Evolutionary conservation across 345 rosid species (phyloP).

Genomic region (Psidium friedrichsthalianum): DNA sequence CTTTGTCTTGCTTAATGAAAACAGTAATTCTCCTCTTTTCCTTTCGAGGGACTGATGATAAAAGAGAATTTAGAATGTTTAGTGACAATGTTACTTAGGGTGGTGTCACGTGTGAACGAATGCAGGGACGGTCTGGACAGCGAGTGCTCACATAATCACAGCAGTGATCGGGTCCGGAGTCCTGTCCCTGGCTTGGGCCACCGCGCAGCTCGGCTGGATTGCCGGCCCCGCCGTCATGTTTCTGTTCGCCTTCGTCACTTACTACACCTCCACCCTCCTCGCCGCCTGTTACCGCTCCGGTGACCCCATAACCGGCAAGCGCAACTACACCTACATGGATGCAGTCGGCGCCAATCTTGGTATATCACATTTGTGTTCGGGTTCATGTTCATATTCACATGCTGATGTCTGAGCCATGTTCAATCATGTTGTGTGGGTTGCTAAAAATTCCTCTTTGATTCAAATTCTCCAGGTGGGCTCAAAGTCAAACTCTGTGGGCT

Average conservation of each 20-base stretch:
- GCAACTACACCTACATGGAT: constrained; percentile 57
- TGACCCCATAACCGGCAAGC: constrained; percentile 29
- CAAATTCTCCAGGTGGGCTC: constrained; percentile 35
- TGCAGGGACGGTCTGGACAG: constrained; percentile 31
- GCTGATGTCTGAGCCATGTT: background rate
- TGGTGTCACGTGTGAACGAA: background rate
- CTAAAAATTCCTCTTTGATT: constrained; percentile 1
- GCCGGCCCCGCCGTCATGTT: constrained; percentile 31
- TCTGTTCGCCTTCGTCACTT: constrained; percentile 28
- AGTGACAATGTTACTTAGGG: background rate
- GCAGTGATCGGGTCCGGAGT: constrained; percentile 45
- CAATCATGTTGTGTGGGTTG: background rate
- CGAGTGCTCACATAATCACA: constrained; percentile 37
- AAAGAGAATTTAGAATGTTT: background rate
- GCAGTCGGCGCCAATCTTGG: constrained; percentile 43
- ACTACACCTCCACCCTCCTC: constrained; percentile 38
- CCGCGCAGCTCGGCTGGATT: constrained; percentile 42
- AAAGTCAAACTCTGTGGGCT: constrained; percentile 52
- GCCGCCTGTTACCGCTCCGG: constrained; percentile 42
- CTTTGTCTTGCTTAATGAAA: too few species aligned
- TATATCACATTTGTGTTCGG: background rate
- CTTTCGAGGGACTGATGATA: background rate
- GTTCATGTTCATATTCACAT: background rate
- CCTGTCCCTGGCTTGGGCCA: constrained; percentile 36
- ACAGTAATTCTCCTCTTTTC: background rate